Evolutionary conservation across 2,329 filamentous ascomycete genomes (phyloP).

Genomic region (Ploettnerulaceae sp.): DNA sequence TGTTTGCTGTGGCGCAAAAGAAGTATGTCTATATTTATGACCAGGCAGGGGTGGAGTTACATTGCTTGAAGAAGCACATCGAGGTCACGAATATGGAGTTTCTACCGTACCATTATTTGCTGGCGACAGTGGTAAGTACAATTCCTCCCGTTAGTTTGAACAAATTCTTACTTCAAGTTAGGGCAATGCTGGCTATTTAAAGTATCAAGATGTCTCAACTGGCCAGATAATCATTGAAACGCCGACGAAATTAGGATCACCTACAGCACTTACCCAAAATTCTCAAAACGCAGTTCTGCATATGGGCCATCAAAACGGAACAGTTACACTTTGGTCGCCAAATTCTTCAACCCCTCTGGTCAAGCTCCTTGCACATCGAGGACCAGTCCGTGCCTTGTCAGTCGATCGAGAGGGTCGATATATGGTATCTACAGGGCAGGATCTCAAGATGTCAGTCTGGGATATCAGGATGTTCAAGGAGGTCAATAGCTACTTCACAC

Average conservation of each 20-base stretch:
- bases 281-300: conserved; percentile 89
- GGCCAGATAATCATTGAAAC: conserved; percentile 84
- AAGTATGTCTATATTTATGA: conserved; percentile 98
- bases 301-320: conserved; percentile 90
- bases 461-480: conserved; percentile 92
- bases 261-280: conserved; percentile 82
- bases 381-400: conserved; percentile 79
- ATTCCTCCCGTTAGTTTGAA: not conserved
- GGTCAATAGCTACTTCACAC: conserved; percentile 82
- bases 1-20: conserved; percentile 93
- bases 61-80: conserved; percentile 83
- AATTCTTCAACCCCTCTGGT: conserved; percentile 83
- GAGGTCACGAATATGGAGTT: conserved; percentile 95
- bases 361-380: conserved; percentile 83
- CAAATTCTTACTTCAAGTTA: conserved; percentile 31
- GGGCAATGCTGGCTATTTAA: conserved; percentile 78
- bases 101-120: conserved; percentile 89
- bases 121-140: conserved; percentile 71
- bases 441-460: conserved; percentile 90
- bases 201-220: conserved; percentile 94
- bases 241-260: conserved; percentile 76
- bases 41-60: conserved; percentile 81
- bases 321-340: conserved; percentile 92
- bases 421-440: conserved; percentile 91
- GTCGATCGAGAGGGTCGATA: conserved; percentile 88